These are phyloP conservation scores for Leishmania major DNA, from an alignment of 208 protist genomes.

Conservation along the genomic window DNA sequence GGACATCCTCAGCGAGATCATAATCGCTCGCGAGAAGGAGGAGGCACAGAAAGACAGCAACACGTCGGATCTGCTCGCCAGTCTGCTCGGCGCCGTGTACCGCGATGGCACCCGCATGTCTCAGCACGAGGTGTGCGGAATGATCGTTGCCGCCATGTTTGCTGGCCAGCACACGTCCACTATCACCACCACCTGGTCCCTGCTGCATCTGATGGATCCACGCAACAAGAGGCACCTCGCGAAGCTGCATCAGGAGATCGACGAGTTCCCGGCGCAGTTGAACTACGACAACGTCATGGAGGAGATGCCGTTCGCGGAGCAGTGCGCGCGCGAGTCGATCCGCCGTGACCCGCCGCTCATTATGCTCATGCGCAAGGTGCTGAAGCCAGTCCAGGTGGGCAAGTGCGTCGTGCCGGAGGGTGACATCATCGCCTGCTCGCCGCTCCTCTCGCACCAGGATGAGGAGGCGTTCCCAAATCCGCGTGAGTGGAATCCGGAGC, in stretches of 20 bases:
- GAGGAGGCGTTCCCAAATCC: slow-evolving; percentile 86
- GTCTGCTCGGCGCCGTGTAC: slow-evolving; percentile 87
- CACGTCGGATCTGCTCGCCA: slow-evolving; percentile 85
- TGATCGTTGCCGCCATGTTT: slow-evolving; percentile 93
- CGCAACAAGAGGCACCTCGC: slow-evolving; percentile 67
- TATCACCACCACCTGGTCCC: slow-evolving; percentile 92
- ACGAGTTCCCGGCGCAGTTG: slow-evolving; percentile 81
- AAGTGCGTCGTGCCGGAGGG: slow-evolving; percentile 88
- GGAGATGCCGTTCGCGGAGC: slow-evolving; percentile 89
- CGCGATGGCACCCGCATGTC: slow-evolving; percentile 87
- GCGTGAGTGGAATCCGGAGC: slow-evolving; percentile 85
- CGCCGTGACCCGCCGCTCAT: slow-evolving; percentile 92
- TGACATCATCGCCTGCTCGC: slow-evolving; percentile 87
- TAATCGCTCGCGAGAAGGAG: slow-evolving; percentile 84
- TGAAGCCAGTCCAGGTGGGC: slow-evolving; percentile 73
- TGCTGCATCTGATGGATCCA: slow-evolving; percentile 79
- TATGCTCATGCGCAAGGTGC: slow-evolving; percentile 93
- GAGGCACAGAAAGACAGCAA: slow-evolving; percentile 74
- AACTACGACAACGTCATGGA: slow-evolving; percentile 92
- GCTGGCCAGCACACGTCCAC: slow-evolving; percentile 94
- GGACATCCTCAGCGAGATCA: slow-evolving; percentile 84
- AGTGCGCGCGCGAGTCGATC: slow-evolving; percentile 88
- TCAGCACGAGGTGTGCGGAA: slow-evolving; percentile 90
- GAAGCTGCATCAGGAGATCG: slow-evolving; percentile 69
- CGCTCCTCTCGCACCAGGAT: slow-evolving; percentile 79